Conservation (phyloP, 1,284 basidiomycete species). For the Schizopora paradoxa region DNA sequence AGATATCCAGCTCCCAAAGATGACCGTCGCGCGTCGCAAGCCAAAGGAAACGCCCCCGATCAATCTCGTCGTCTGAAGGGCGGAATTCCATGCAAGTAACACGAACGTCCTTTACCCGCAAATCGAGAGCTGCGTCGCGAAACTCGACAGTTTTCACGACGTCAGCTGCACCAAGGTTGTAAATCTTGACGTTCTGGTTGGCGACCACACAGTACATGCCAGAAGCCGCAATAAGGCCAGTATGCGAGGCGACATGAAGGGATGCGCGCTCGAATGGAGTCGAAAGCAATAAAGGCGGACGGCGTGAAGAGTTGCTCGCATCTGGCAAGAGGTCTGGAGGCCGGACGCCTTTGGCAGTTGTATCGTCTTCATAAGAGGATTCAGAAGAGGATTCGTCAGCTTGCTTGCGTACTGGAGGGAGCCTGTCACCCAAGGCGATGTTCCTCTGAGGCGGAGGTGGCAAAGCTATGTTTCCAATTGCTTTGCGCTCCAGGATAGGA, state of each 20-base stretch:
- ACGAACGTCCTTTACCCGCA: slow-evolving; percentile 57
- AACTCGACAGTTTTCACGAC: slow-evolving; percentile 55
- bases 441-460: slow-evolving; percentile 69
- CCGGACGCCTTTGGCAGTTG: slow-evolving; percentile 27
- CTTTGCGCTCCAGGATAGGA: slow-evolving; percentile 37
- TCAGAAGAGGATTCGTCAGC: slow-evolving; percentile 33
- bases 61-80: slow-evolving; percentile 34
- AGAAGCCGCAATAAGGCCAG: slow-evolving; percentile 51
- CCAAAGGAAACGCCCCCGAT: slow-evolving; percentile 61
- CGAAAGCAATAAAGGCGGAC: slow-evolving; percentile 52
- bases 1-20: slow-evolving; percentile 74
- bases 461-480: slow-evolving; percentile 39
- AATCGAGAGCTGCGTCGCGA: slow-evolving; percentile 49
- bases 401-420: slow-evolving; percentile 54
- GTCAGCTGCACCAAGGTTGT: slow-evolving; percentile 48
- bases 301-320: slow-evolving; percentile 73
- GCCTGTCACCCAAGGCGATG: slow-evolving; percentile 61
- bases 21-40: slow-evolving; percentile 86
- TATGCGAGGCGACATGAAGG: slow-evolving; percentile 54
- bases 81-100: slow-evolving; percentile 76
- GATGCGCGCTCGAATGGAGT: slow-evolving; percentile 42
- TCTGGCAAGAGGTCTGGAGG: slow-evolving; percentile 71
- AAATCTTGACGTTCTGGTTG: slow-evolving; percentile 60
- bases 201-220: slow-evolving; percentile 61
- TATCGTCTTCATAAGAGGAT: slow-evolving; percentile 42